A percentile compares a stretch with the other conserved stretches of the same genome.
These are phyloP conservation scores for Trypanosoma scelopori DNA, from an alignment of 208 protist species.

Conservation along the genomic window DNA sequence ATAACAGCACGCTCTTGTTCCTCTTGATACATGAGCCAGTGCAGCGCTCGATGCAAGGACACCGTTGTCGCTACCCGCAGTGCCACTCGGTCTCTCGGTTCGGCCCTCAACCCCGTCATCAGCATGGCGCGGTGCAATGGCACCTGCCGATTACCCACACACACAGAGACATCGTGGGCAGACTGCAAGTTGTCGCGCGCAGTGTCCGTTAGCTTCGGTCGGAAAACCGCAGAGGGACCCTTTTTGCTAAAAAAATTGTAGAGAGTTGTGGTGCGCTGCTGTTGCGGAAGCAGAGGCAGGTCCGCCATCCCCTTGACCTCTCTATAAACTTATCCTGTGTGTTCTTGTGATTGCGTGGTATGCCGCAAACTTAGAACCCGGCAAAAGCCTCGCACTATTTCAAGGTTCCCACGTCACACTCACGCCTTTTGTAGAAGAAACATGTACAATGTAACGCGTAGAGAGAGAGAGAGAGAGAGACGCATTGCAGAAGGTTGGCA, in stretches of 20 bases:
- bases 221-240: not conserved
- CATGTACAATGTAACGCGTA: not conserved
- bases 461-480: no score
- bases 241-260: not conserved
- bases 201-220: slow-evolving; percentile 3
- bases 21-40: slow-evolving; percentile 58
- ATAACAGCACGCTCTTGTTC: slow-evolving; percentile 48
- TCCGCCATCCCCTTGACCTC: slow-evolving; percentile 5
- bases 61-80: not conserved
- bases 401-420: no score
- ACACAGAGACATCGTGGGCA: not conserved
- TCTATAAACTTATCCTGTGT: not conserved
- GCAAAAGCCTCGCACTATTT: no score
- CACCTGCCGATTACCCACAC: no score
- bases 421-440: not conserved
- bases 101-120: no score
- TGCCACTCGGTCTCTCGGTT: no score
- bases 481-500: no score
- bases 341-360: not conserved
- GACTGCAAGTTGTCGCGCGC: not conserved
- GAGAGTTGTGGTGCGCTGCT: slow-evolving; percentile 16
- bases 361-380: no score
- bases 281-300: slow-evolving; percentile 7
- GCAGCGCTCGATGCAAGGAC: slow-evolving; percentile 1
- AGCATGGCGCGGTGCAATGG: not conserved